These are phyloP conservation scores for Colletotrichum trifolii DNA, from an alignment of 2,329 filamentous ascomycete genomes.

Conservation along the genomic window DNA sequence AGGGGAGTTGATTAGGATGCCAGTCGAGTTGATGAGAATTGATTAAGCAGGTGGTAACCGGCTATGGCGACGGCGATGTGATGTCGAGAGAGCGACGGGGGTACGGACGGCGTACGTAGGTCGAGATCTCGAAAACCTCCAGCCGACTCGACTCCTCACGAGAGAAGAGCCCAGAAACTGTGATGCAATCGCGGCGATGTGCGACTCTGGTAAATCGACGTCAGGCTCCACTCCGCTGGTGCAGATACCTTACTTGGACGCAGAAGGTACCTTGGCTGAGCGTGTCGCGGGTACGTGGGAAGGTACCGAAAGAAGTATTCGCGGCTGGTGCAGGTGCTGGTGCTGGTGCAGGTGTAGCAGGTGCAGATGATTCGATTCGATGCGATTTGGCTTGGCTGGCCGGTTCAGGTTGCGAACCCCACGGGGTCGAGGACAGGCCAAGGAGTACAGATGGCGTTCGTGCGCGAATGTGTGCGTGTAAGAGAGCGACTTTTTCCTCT, in stretches of 20 bases:
- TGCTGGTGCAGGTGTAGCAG: slow-evolving; percentile 7
- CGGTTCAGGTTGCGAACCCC: slow-evolving; percentile 29
- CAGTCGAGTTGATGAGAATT: slow-evolving; percentile 10
- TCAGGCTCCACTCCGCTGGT: slow-evolving; percentile 16
- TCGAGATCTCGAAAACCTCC: too few species aligned
- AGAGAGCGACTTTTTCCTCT: not conserved
- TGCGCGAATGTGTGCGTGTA: not conserved
- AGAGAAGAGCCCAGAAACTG: slow-evolving; percentile 1
- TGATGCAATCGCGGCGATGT: slow-evolving; percentile 32
- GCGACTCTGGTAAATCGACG: slow-evolving; percentile 29
- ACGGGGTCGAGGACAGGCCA: slow-evolving; percentile 26
- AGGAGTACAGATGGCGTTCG: slow-evolving; percentile 2
- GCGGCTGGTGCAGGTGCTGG: slow-evolving; percentile 2
- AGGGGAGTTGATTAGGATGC: slow-evolving; percentile 1
- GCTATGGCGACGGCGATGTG: slow-evolving; percentile 1
- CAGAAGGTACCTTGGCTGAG: not conserved
- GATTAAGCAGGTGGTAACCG: not conserved
- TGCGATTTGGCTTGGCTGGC: slow-evolving; percentile 19
- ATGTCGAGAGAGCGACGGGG: not conserved
- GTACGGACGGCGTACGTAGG: not conserved
- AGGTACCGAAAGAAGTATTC: not conserved
- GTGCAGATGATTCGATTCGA: not conserved
- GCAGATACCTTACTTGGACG: not conserved
- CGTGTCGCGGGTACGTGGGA: not conserved
- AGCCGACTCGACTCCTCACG: too few species aligned